Conservation (phyloP, 2,329 filamentous ascomycete genomes). For the Phialocephala subalpina region DNA sequence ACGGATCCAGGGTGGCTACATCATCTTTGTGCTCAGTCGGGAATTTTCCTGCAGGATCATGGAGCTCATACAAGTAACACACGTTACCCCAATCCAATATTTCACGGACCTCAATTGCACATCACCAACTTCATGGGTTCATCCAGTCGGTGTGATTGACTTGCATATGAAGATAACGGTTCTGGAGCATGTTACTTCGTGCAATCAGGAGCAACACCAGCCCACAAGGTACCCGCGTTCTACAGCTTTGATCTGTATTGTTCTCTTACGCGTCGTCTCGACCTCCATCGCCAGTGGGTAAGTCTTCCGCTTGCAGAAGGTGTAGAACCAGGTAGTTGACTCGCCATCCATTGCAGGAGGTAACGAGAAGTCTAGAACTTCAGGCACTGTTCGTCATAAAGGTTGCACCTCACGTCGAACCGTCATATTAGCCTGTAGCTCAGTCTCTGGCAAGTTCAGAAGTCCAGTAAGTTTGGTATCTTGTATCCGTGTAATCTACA, state of each 20-base stretch:
- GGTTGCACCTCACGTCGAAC: not conserved
- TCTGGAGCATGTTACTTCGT: not conserved
- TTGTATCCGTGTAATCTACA: not conserved
- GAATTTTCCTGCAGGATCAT: not conserved
- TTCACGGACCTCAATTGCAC: not conserved
- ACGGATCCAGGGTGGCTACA: not conserved
- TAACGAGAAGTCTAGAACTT: not conserved
- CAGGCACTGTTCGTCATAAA: not conserved
- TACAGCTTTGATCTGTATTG: not conserved
- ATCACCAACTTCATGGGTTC: not conserved
- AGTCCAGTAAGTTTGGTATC: not conserved
- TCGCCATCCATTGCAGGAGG: not conserved
- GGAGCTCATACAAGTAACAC: conserved; percentile 5
- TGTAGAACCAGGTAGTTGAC: not conserved
- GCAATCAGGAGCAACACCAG: not conserved
- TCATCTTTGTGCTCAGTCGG: conserved; percentile 5
- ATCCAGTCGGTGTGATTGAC: not conserved
- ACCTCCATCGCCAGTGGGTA: not conserved
- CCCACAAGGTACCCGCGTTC: not conserved
- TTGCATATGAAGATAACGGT: not conserved
- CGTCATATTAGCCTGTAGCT: not conserved
- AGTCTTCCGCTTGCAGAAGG: not conserved
- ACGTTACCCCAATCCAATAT: not conserved
- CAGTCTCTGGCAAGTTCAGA: not conserved
- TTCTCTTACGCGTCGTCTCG: not conserved